Percentiles rank a stretch among this genome's conserved stretches.
Conservation (phyloP, 768 basidiomycete species). For the Chalciporus sphaerocephalus region DNA sequence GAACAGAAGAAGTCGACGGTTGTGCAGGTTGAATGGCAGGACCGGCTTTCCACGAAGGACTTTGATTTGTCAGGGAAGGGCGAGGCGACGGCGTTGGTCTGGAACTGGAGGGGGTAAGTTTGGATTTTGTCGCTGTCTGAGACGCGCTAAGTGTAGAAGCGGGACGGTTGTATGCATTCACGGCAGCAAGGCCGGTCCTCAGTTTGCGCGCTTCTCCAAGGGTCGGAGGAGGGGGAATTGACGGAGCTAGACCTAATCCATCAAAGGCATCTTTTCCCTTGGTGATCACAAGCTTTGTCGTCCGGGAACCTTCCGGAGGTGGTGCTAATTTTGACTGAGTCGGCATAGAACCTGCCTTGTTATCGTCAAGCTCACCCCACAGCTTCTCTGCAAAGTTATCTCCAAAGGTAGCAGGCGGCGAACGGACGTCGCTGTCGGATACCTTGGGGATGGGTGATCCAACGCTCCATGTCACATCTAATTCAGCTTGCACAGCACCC, state of each 20-base stretch:
- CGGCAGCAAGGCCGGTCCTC: constrained; percentile 62
- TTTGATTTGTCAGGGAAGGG: constrained; percentile 15
- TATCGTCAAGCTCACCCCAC: constrained; percentile 48
- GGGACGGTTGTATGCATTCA: constrained; percentile 36
- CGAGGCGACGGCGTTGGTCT: constrained; percentile 31
- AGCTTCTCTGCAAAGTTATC: constrained; percentile 60
- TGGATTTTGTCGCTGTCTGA: constrained; percentile 17
- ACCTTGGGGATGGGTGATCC: constrained; percentile 24
- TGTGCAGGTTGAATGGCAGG: constrained; percentile 22
- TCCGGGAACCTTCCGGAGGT: constrained; percentile 29
- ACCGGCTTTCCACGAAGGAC: constrained; percentile 18
- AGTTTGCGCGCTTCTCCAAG: constrained; percentile 72
- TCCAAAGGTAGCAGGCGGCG: constrained; percentile 45
- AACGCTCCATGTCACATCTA: constrained; percentile 42
- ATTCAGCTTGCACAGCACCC: constrained; percentile 14
- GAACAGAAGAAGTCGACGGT: constrained; percentile 35
- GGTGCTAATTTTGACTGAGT: constrained; percentile 23
- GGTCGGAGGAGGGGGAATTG: constrained; percentile 54
- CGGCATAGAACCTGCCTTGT: constrained; percentile 7
- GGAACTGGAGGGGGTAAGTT: constrained; percentile 10
- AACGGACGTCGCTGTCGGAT: constrained; percentile 21
- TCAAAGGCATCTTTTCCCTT: constrained; percentile 74
- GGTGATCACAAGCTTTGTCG: constrained; percentile 28
- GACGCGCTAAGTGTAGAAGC: constrained; percentile 12
- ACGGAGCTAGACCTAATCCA: constrained; percentile 53